Percentiles rank a stretch among this genome's conserved stretches.
Evolutionary conservation across 352 stramenopile species (phyloP).

Genomic region (Globisporangium apiculatum): DNA sequence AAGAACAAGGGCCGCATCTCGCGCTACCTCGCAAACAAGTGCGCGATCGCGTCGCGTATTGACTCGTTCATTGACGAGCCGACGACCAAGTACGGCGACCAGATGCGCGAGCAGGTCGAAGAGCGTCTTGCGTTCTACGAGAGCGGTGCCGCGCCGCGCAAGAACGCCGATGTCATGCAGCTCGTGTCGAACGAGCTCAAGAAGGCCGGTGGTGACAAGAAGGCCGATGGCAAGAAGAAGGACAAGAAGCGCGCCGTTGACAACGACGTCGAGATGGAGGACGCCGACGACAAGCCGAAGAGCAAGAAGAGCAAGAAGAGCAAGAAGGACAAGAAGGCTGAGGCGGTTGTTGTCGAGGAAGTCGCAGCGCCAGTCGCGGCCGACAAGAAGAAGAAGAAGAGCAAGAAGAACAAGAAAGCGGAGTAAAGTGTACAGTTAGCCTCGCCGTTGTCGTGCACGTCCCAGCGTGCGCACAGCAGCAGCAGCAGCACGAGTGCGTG

Average conservation of each 20-base stretch:
- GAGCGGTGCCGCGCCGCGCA: slow-evolving; percentile 94
- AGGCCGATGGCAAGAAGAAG: slow-evolving; percentile 68
- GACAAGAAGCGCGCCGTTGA: slow-evolving; percentile 44
- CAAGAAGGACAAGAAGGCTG: slow-evolving; percentile 56
- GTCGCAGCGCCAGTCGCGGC: slow-evolving; percentile 12
- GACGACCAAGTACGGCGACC: slow-evolving; percentile 96
- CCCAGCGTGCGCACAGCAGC: background rate
- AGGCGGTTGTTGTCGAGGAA: slow-evolving; percentile 10
- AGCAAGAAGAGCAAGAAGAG: slow-evolving; percentile 82
- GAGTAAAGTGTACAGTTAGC: slow-evolving; percentile 57
- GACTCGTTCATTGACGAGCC: slow-evolving; percentile 97
- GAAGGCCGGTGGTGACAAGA: slow-evolving; percentile 27
- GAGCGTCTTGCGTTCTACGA: slow-evolving; percentile 99
- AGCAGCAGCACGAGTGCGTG: no score
- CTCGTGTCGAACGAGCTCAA: slow-evolving; percentile 91
- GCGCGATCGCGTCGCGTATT: slow-evolving; percentile 98
- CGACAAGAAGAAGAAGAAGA: slow-evolving; percentile 78
- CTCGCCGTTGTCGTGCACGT: slow-evolving; percentile 2
- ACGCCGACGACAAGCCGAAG: slow-evolving; percentile 51
- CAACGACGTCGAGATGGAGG: slow-evolving; percentile 53
- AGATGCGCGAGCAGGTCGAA: slow-evolving; percentile 99
- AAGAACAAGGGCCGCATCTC: slow-evolving; percentile 99
- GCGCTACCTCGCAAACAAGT: slow-evolving; percentile 99
- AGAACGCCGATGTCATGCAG: slow-evolving; percentile 99
- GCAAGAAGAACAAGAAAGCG: slow-evolving; percentile 73